These are phyloP conservation scores for Cyclospora cayetanensis DNA, from an alignment of 169 alveolate genomes.

Conservation along the genomic window DNA sequence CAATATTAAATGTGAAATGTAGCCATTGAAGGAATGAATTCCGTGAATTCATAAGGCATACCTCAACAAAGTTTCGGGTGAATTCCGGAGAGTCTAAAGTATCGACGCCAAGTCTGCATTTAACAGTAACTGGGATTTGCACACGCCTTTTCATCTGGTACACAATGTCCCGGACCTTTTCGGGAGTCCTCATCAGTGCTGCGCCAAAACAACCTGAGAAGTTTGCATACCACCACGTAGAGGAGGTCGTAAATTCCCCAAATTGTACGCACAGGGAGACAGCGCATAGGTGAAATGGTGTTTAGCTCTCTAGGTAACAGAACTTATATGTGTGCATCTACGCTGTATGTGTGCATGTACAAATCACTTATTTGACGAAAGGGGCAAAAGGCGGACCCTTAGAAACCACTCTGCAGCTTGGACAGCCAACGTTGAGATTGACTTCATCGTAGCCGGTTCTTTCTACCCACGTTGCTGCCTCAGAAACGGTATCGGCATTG, in stretches of 20 bases:
- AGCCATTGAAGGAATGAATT: too few relatives aligned
- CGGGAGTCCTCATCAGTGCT: constrained; percentile 93
- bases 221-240: not conserved
- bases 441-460: constrained; percentile 93
- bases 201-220: constrained; percentile 95
- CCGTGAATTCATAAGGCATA: not conserved
- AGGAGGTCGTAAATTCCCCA: not conserved
- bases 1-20: not conserved
- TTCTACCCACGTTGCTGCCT: constrained; percentile 90
- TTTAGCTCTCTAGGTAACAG: not conserved
- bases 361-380: not conserved
- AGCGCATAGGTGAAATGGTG: not conserved
- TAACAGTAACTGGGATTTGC: constrained; percentile 91
- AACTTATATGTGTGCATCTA: not conserved
- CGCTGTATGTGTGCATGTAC: not conserved
- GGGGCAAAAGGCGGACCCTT: constrained; percentile 77
- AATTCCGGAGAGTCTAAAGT: constrained; percentile 81
- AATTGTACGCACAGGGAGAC: not conserved
- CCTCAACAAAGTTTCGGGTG: constrained; percentile 68
- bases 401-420: constrained; percentile 91
- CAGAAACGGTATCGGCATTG: constrained; percentile 87
- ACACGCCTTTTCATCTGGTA: constrained; percentile 67
- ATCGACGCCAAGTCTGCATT: constrained; percentile 96
- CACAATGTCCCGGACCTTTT: constrained; percentile 87
- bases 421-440: constrained; percentile 96